Percentiles rank a stretch among this genome's conserved stretches.
phyloP scores from a whole-genome alignment of 139 green algal species.

The Closterium sp. region DNA sequence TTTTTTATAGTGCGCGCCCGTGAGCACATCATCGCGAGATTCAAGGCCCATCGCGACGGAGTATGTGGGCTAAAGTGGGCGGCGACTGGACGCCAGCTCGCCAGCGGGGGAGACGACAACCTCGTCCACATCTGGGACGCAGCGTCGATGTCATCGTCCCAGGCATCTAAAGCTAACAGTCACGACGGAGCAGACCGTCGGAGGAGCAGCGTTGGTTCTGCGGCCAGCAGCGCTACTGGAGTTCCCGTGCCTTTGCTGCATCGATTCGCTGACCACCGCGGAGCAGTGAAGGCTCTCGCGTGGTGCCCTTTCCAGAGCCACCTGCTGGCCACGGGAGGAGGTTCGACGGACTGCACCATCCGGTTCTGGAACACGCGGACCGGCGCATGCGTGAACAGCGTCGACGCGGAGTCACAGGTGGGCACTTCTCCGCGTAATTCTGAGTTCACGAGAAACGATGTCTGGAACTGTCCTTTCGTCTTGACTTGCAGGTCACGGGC shows the following conservation, averaged over 20 bases:
- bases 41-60: neutral
- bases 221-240: neutral
- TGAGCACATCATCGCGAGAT: neutral
- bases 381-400: neutral
- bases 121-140: conserved; percentile 73
- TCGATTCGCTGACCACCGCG: conserved; percentile 64
- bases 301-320: conserved; percentile 76
- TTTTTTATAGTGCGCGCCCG: neutral
- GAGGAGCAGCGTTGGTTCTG: neutral
- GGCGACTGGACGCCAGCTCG: conserved; percentile 69
- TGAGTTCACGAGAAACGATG: neutral
- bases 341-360: neutral
- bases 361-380: conserved; percentile 1
- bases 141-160: neutral
- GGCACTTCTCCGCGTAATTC: neutral
- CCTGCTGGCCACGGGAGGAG: neutral
- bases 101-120: conserved; percentile 80
- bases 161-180: neutral
- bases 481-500: neutral
- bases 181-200: neutral
- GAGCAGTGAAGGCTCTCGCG: conserved; percentile 78
- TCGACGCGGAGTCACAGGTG: neutral
- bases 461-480: neutral
- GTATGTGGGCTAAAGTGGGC: conserved; percentile 65
- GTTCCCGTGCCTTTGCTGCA: conserved; percentile 38